Evolutionary conservation across 2,329 filamentous ascomycete genomes (phyloP), one percentile per base, ranked within the genome.

Genomic region (Fusarium sp.): DNA sequence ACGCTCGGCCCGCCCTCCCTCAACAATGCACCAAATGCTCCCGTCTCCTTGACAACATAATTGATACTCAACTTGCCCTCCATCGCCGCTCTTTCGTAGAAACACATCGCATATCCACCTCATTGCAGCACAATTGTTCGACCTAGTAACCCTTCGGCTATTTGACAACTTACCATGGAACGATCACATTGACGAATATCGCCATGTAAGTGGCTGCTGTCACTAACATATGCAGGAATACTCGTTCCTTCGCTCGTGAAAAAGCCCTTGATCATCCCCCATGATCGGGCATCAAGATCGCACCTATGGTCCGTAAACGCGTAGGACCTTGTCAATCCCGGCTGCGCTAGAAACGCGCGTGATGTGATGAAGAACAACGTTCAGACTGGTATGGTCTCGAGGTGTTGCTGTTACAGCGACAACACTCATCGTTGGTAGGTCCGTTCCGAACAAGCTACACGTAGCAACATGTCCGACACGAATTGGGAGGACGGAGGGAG

Each of bases 21-120:
- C 80, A 52, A 88, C 81, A 88, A 50, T 81, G 79, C 75, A 87
- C 83, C 85, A 86, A 86, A 24, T 81, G 77, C 21, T 80, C 29
- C 46, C 37, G 35, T 18, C 28, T 80, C 77, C 87, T 87, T 46
- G 80, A 81, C 63, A 88, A 80, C 41, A 24, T 64, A 10, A 76
- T 83, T 84, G 75, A 88, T 87, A 18, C 81, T 84, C 23, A 82
- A 80, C 12, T 83, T 85, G 2, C 71, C 57, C 3, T 77, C 76
- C 18, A 79, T 77, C 3, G 83, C 79, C 26, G 12, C 18, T 31
- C 35, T 20, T 46, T 52, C 18, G 26, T 41, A 37, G 23, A 56
- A 43, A 29, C 24, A n/a, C 18, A 39, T 29, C 47, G 28, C 33
- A 37, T 31, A 29, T 29, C 20, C 48, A 28, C 76, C 88, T 87